Evolutionary conservation across 2,329 filamentous ascomycete species (phyloP).

Genomic region (Colletotrichum kahawae): DNA sequence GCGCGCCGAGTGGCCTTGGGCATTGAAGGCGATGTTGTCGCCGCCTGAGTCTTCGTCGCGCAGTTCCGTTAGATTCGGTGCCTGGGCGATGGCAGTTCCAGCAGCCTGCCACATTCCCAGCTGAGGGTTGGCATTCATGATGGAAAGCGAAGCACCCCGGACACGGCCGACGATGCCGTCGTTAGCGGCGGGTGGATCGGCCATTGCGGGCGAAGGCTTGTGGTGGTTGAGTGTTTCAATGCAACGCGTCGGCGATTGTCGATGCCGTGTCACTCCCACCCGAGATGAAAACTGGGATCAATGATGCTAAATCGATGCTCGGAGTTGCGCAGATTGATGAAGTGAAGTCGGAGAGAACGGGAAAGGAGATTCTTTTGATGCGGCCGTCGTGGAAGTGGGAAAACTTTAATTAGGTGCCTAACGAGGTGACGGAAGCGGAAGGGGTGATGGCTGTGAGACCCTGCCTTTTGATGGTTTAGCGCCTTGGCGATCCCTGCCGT

Average conservation of each 20-base stretch:
- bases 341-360: not conserved
- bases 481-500: not conserved
- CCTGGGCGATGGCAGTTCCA: slow-evolving; percentile 34
- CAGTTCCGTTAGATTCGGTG: slow-evolving; percentile 32
- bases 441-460: not conserved
- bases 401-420: not conserved
- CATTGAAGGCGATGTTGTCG: slow-evolving; percentile 31
- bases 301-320: not conserved
- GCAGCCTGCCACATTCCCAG: slow-evolving; percentile 35
- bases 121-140: slow-evolving; percentile 32
- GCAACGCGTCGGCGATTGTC: not conserved
- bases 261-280: not conserved
- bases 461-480: not conserved
- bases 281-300: not conserved
- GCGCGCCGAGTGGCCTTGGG: slow-evolving; percentile 32
- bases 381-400: not conserved
- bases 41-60: slow-evolving; percentile 30
- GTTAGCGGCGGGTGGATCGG: slow-evolving; percentile 2
- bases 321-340: not conserved
- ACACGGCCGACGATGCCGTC: slow-evolving; percentile 27
- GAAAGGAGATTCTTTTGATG: not conserved
- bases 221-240: not conserved
- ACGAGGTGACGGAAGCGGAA: not conserved
- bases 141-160: slow-evolving; percentile 29
- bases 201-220: not conserved